Evolutionary conservation across 1,139 yeast genomes (phyloP).

Genomic region (Suhomyces panamericanus): DNA sequence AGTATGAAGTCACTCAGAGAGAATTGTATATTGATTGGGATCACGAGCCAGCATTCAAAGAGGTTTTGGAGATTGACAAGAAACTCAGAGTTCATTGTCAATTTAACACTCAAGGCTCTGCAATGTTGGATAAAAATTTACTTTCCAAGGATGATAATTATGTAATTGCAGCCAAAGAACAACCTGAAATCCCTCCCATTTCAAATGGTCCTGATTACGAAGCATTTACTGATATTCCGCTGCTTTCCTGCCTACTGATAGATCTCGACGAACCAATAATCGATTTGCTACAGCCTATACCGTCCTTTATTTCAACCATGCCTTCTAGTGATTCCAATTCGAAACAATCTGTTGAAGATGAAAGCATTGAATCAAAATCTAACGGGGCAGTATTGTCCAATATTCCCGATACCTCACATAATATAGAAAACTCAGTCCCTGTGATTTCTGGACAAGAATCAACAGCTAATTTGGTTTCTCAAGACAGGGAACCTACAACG

Average conservation of each 20-base stretch:
- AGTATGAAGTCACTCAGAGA: neutral
- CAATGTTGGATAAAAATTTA: neutral
- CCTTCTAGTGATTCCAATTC: too few relatives aligned
- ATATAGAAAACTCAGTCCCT: neutral
- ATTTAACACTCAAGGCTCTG: neutral
- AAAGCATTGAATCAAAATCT: neutral
- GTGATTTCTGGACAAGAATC: neutral
- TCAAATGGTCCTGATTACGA: too few relatives aligned
- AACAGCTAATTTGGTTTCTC: neutral
- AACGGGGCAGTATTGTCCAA: slow-evolving; percentile 1
- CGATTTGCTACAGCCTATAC: too few relatives aligned
- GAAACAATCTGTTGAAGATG: neutral
- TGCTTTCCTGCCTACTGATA: too few relatives aligned
- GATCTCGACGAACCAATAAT: too few relatives aligned
- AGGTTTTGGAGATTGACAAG: neutral
- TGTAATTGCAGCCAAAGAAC: neutral
- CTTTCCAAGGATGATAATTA: neutral
- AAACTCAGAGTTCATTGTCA: neutral
- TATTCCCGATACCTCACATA: slow-evolving; percentile 9
- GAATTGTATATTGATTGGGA: neutral
- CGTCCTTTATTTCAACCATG: too few relatives aligned
- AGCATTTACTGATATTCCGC: too few relatives aligned
- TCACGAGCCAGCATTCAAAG: neutral
- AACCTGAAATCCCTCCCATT: too few relatives aligned
- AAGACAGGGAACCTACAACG: neutral